Conservation (phyloP, 2,329 filamentous ascomycete species). For the Chrysosporium queenslandicum region DNA sequence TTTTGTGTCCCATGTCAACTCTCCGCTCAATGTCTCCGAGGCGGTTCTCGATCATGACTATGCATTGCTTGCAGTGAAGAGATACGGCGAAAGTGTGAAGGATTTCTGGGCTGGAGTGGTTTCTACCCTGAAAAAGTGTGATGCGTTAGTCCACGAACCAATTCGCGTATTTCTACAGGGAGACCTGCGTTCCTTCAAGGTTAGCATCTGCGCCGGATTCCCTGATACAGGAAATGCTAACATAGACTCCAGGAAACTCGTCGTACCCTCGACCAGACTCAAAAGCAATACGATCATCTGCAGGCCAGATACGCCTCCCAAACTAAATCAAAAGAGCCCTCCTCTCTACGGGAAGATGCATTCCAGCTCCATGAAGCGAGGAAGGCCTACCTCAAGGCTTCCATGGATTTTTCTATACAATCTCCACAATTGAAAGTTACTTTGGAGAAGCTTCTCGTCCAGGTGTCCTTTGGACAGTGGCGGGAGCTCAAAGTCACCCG, state of each 20-base stretch:
- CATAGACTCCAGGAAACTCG: conserved; percentile 50
- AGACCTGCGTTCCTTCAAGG: conserved; percentile 75
- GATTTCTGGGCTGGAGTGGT: conserved; percentile 79
- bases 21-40: conserved; percentile 64
- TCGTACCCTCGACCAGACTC: conserved; percentile 62
- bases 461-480: conserved; percentile 77
- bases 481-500: conserved; percentile 67
- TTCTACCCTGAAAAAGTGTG: conserved; percentile 64
- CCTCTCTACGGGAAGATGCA: conserved; percentile 81
- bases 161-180: conserved; percentile 65
- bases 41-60: conserved; percentile 91
- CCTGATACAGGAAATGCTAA: conserved; percentile 12
- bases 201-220: conserved; percentile 16
- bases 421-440: conserved; percentile 75
- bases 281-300: conserved; percentile 73
- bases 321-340: conserved; percentile 88
- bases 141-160: conserved; percentile 67
- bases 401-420: conserved; percentile 84
- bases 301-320: conserved; percentile 74
- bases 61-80: conserved; percentile 73
- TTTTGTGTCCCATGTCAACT: conserved; percentile 67
- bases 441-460: conserved; percentile 77
- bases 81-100: conserved; percentile 72
- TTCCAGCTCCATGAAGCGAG: conserved; percentile 90
- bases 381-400: conserved; percentile 80